Evolutionary conservation across 257 asterid species (phyloP).

Genomic region (Echium plantagineum): DNA sequence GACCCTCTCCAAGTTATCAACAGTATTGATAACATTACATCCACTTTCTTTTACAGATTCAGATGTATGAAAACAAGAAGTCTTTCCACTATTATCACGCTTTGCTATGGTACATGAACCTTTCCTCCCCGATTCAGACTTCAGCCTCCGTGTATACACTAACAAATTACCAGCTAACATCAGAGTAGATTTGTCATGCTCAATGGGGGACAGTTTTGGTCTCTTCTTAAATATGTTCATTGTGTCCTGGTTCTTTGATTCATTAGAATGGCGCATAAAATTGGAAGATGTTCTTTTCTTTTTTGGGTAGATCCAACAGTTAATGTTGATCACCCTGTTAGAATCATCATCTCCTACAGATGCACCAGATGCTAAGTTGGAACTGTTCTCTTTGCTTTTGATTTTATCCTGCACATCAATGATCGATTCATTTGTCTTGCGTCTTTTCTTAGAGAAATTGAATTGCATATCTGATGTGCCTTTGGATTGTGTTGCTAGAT

Average conservation of each 20-base stretch:
- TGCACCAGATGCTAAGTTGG: conserved; percentile 15
- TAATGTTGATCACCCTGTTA: conserved; percentile 16
- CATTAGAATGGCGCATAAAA: conserved; percentile 14
- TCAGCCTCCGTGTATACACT: conserved; percentile 25
- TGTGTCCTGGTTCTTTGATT: conserved; percentile 20
- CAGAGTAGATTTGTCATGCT: conserved; percentile 13
- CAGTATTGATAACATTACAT: conserved; percentile 13
- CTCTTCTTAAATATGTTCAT: conserved; percentile 13
- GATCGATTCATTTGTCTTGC: conserved; percentile 12
- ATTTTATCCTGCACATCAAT: conserved; percentile 14
- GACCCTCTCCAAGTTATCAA: conserved; percentile 11
- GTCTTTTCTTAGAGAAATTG: conserved; percentile 17
- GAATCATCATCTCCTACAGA: conserved; percentile 18
- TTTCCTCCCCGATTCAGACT: conserved; percentile 17
- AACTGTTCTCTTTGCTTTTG: conserved; percentile 12
- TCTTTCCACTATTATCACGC: conserved; percentile 7
- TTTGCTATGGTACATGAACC: conserved; percentile 15
- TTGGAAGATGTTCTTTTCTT: conserved; percentile 37
- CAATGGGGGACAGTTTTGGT: conserved; percentile 18
- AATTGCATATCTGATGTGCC: conserved; percentile 21
- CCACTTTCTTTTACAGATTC: conserved; percentile 13
- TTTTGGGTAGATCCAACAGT: conserved; percentile 37
- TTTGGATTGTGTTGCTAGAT: conserved; percentile 2
- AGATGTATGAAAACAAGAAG: conserved; percentile 13
- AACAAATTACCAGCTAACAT: conserved; percentile 19